Evolutionary conservation across 352 stramenopile genomes (phyloP).

Genomic region (Plasmopara muralis): DNA sequence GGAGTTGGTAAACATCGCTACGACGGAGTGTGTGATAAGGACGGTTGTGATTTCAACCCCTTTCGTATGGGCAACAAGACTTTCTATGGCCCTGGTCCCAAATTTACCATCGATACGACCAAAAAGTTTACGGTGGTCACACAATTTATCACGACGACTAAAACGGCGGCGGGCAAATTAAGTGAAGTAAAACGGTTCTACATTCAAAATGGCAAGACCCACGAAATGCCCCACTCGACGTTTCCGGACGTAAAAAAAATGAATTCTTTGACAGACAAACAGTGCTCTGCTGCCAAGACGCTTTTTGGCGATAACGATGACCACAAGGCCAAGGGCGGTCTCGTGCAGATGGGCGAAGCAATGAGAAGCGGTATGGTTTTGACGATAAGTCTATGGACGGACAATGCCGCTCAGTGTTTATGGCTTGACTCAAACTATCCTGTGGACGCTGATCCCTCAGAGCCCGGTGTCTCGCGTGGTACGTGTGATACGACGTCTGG

Average conservation of each 20-base stretch:
- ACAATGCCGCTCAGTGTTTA: constrained; percentile 41
- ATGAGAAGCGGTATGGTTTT: constrained; percentile 51
- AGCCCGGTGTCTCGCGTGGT: constrained; percentile 41
- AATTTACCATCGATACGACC: constrained; percentile 19
- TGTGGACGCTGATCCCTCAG: constrained; percentile 16
- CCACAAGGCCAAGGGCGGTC: constrained; percentile 24
- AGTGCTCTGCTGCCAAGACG: constrained; percentile 18
- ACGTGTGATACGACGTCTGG: constrained; percentile 38
- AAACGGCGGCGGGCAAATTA: constrained; percentile 12
- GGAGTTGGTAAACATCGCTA: constrained; percentile 12
- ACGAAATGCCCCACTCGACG: constrained; percentile 14
- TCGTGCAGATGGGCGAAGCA: constrained; percentile 35
- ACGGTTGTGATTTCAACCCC: constrained; percentile 24
- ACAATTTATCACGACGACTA: constrained; percentile 22
- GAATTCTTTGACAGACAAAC: constrained; percentile 18
- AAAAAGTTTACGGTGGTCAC: constrained; percentile 23
- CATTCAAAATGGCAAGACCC: constrained; percentile 12
- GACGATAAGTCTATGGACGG: constrained; percentile 60
- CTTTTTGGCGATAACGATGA: constrained; percentile 41
- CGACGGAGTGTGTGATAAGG: constrained; percentile 21
- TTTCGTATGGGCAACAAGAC: constrained; percentile 25
- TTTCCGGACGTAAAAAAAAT: constrained; percentile 13
- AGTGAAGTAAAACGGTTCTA: constrained; percentile 18
- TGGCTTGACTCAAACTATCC: constrained; percentile 64
- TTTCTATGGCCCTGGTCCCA: constrained; percentile 19